Evolutionary conservation across 179 eudicot genomes (phyloP).

Genomic region (Gypsophila paniculata): DNA sequence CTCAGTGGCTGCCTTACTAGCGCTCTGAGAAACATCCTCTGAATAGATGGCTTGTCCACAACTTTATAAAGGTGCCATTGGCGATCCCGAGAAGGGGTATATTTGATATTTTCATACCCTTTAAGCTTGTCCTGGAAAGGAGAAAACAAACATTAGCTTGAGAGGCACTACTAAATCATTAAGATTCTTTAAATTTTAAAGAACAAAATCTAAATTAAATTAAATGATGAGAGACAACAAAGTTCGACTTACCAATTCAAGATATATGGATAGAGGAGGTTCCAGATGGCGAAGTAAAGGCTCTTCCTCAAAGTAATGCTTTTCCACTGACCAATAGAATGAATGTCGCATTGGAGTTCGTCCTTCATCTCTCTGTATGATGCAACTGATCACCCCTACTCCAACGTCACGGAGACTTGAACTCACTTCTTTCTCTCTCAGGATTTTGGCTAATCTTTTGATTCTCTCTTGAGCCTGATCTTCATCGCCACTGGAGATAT

Average conservation of each 20-base stretch:
- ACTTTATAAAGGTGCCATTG: slow-evolving; percentile 98
- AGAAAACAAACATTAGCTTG: slow-evolving; percentile 19
- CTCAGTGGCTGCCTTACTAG: slow-evolving; percentile 86
- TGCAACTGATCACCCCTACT: slow-evolving; percentile 88
- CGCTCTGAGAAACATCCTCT: slow-evolving; percentile 90
- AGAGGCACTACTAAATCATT: background rate
- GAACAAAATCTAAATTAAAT: background rate
- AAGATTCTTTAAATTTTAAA: slow-evolving; percentile 11
- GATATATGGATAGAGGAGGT: slow-evolving; percentile 95
- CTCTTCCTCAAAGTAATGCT: slow-evolving; percentile 69
- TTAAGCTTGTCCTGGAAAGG: slow-evolving; percentile 81
- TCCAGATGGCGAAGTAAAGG: slow-evolving; percentile 93
- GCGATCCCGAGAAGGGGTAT: slow-evolving; percentile 93
- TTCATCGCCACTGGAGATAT: slow-evolving; percentile 82
- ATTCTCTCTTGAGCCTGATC: slow-evolving; percentile 99
- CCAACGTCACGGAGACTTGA: slow-evolving; percentile 75
- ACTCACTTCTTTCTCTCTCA: slow-evolving; percentile 82
- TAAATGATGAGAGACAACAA: background rate
- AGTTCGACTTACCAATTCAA: slow-evolving; percentile 63
- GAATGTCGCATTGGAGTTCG: slow-evolving; percentile 98
- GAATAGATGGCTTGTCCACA: slow-evolving; percentile 72
- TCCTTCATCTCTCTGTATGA: slow-evolving; percentile 99
- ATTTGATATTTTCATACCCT: slow-evolving; percentile 66
- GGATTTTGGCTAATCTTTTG: slow-evolving; percentile 79
- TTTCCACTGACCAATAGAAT: slow-evolving; percentile 86